Base-by-base conservation (phyloP, 306 rosid species). In the Malus domestica region DNA sequence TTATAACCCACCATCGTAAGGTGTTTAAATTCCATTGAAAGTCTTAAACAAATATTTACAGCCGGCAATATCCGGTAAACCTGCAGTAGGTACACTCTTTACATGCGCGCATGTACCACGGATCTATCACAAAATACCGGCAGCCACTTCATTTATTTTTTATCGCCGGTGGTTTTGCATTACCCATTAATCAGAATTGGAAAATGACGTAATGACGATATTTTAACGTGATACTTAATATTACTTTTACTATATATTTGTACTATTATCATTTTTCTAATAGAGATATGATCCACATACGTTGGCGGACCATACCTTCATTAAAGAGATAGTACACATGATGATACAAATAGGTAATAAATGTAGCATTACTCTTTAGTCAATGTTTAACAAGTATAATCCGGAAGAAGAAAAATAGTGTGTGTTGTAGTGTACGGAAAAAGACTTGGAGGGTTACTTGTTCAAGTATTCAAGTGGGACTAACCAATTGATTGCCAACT, bases 1-100 rank as follows among this genome's bases (percentile, higher is more conserved):
- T 15, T 13, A 46, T 46, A 46, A 46, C 52, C 52, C 78, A 71
- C 64, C 78, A 63, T 49, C 68, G 49, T 5, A 75, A 76, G 76
- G 68, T 70, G 63, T 60, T 69, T 65, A 6, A 59, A 51, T 32
- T 42, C 51, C 59, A 49, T 33, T 30, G 20, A 14, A 30, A 58
- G 19, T 67, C 1, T 57, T 4, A 16, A 18, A 32, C 10, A 33
- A 11, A 8, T 52, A 49, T 44, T 71, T 73, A 79, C 76, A 79
- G 89, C 94, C 89, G 88, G 91, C 91, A 87, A 82, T 76, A 62
- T 75, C 89, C 93, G 80, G 91, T 87, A 89, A 83, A 90, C 80
- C 72, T 84, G 97, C 87, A 22, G 44, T 84, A 70, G 58, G 75
- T 75, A 76, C 80, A 79, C 84, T 51, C 76, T 70, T 77, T 75